Percentiles rank a stretch among this genome's conserved stretches.
Evolutionary conservation across 2,329 filamentous ascomycete species (phyloP).

Genomic region (Fusarium phyllophilum): DNA sequence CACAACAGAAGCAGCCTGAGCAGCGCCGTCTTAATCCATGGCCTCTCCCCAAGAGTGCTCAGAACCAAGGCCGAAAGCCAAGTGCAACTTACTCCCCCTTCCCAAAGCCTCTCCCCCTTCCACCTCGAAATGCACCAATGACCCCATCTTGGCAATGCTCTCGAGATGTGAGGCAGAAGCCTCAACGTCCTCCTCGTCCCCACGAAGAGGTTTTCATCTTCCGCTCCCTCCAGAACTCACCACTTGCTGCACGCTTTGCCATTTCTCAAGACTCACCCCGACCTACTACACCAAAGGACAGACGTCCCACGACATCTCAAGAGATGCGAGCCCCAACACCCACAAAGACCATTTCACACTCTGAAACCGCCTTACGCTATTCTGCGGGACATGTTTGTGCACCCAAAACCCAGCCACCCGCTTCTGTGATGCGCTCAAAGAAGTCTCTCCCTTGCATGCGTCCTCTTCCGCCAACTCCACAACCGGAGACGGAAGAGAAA

Average conservation of each 20-base stretch:
- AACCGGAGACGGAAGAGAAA: constrained; percentile 28
- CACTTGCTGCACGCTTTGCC: constrained; percentile 23
- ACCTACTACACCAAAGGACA: constrained; percentile 30
- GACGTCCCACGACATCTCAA: constrained; percentile 24
- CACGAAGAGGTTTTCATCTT: constrained; percentile 38
- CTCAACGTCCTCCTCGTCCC: constrained; percentile 46
- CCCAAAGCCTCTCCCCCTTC: constrained; percentile 51
- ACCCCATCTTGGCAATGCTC: constrained; percentile 46
- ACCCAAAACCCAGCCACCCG: constrained; percentile 21
- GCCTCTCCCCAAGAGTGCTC: constrained; percentile 42
- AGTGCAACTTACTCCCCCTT: constrained; percentile 55
- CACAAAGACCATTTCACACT: constrained; percentile 17
- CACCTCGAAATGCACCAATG: constrained; percentile 45
- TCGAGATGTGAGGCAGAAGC: constrained; percentile 35
- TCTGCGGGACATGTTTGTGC: constrained; percentile 39
- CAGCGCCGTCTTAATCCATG: constrained; percentile 42
- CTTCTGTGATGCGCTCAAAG: constrained; percentile 38
- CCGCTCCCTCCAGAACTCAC: constrained; percentile 28
- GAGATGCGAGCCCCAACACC: constrained; percentile 17
- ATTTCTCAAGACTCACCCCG: constrained; percentile 29
- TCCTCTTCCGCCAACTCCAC: constrained; percentile 38
- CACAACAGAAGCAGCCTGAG: constrained; percentile 27
- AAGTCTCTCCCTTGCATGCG: constrained; percentile 45
- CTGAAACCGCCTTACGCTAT: constrained; percentile 39
- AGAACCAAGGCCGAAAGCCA: constrained; percentile 37